Conservation (phyloP, 169 alveolate species). For the Plasmodium vivax region DNA sequence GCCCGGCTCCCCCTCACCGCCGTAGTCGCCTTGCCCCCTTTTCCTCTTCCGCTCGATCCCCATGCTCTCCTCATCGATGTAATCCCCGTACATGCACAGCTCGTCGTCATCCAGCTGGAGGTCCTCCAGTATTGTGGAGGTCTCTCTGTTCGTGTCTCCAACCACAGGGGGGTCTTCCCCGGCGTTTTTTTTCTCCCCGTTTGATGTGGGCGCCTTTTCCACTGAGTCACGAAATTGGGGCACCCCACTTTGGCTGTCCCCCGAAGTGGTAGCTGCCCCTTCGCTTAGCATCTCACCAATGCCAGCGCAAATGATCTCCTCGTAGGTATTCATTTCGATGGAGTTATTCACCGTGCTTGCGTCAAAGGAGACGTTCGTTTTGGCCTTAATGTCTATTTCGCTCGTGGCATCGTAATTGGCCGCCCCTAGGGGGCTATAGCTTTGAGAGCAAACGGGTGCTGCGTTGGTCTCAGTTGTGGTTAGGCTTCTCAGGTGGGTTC, state of each 20-base stretch:
- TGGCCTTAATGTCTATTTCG: background rate
- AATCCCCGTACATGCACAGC: conserved; percentile 48
- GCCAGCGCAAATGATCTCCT: background rate
- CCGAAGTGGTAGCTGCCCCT: background rate
- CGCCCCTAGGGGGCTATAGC: background rate
- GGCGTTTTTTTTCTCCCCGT: background rate
- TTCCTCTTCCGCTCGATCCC: background rate
- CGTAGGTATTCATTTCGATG: background rate
- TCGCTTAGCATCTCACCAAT: background rate
- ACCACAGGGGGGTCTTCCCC: background rate
- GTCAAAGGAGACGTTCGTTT: background rate
- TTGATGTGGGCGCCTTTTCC: background rate
- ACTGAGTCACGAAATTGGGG: background rate
- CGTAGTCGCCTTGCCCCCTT: background rate
- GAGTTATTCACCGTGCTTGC: background rate
- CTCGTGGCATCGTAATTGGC: background rate
- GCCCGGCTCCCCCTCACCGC: background rate
- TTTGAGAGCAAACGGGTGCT: background rate
- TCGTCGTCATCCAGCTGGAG: background rate
- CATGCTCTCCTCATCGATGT: conserved; percentile 15
- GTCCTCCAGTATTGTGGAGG: background rate
- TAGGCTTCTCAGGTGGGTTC: background rate
- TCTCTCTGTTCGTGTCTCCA: background rate
- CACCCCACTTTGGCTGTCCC: background rate
- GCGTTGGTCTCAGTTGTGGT: background rate